Conservation (phyloP, 106 monocot genomes). For the Vanilla planifolia region DNA sequence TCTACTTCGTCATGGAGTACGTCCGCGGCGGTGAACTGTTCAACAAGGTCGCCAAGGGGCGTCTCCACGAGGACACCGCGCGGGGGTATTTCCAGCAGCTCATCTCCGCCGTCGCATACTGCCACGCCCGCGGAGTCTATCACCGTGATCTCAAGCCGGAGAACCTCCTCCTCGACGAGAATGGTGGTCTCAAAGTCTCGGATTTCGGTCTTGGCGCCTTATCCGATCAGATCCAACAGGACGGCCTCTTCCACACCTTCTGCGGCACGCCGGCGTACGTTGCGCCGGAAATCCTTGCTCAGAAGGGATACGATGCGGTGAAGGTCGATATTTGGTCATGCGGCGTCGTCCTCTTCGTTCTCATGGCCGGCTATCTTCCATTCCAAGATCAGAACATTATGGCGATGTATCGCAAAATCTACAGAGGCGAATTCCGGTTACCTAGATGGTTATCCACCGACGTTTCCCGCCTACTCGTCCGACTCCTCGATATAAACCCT, state of each 20-base stretch:
- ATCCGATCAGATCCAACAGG: slow-evolving; percentile 36
- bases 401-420: slow-evolving; percentile 33
- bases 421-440: slow-evolving; percentile 25
- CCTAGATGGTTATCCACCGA: slow-evolving; percentile 29
- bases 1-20: slow-evolving; percentile 35
- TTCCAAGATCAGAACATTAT: slow-evolving; percentile 23
- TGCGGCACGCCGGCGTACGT: slow-evolving; percentile 73
- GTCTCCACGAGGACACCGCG: slow-evolving; percentile 20
- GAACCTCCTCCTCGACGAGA: too few species aligned
- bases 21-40: slow-evolving; percentile 34
- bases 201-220: slow-evolving; percentile 75
- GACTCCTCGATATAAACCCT: slow-evolving; percentile 27
- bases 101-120: slow-evolving; percentile 71
- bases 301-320: slow-evolving; percentile 17
- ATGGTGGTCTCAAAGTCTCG: slow-evolving; percentile 58
- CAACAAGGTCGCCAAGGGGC: slow-evolving; percentile 26
- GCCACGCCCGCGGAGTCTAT: slow-evolving; percentile 72
- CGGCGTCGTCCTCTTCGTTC: slow-evolving; percentile 18
- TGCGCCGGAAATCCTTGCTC: slow-evolving; percentile 31
- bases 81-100: slow-evolving; percentile 62
- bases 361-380: slow-evolving; percentile 32
- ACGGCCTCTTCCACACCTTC: slow-evolving; percentile 54
- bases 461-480: slow-evolving; percentile 7
- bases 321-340: slow-evolving; percentile 23
- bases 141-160: slow-evolving; percentile 85